phyloP scores from a whole-genome alignment of 768 basidiomycete genomes.

The Suillus subaureus region DNA sequence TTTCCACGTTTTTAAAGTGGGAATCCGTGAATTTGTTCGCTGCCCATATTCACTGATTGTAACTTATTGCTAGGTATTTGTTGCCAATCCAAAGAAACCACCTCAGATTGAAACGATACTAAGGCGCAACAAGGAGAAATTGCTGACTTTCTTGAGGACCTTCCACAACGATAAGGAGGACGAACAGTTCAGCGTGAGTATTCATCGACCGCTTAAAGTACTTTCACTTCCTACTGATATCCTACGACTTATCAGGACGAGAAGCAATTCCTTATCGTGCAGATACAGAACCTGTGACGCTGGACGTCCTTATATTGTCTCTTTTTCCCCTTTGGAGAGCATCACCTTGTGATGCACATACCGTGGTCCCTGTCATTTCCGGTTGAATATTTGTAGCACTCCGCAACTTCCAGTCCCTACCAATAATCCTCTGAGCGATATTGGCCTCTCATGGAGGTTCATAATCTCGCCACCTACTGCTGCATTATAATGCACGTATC shows the following conservation, averaged over 20 bases:
- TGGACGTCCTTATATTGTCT: not conserved
- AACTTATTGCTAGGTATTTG: constrained; percentile 73
- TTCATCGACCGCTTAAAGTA: not conserved
- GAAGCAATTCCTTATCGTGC: constrained; percentile 93
- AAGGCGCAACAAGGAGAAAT: constrained; percentile 90
- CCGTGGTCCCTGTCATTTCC: not conserved
- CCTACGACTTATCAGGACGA: constrained; percentile 58
- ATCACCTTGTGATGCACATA: not conserved
- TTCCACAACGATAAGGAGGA: constrained; percentile 99
- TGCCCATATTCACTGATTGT: not conserved
- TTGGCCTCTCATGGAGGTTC: not conserved
- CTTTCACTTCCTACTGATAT: constrained; percentile 5
- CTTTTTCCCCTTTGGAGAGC: not conserved
- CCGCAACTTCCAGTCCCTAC: not conserved
- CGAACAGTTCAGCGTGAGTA: constrained; percentile 87
- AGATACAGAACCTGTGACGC: constrained; percentile 76
- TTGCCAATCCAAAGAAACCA: constrained; percentile 99
- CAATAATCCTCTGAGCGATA: not conserved
- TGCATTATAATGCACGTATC: not conserved
- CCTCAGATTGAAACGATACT: constrained; percentile 91
- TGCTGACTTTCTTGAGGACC: constrained; percentile 82
- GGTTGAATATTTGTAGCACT: not conserved
- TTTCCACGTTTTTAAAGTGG: constrained; percentile 99
- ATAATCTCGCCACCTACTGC: not conserved
- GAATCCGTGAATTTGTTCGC: constrained; percentile 19